phyloP scores from a whole-genome alignment of 257 asterid genomes.

The Solanum acaule region DNA sequence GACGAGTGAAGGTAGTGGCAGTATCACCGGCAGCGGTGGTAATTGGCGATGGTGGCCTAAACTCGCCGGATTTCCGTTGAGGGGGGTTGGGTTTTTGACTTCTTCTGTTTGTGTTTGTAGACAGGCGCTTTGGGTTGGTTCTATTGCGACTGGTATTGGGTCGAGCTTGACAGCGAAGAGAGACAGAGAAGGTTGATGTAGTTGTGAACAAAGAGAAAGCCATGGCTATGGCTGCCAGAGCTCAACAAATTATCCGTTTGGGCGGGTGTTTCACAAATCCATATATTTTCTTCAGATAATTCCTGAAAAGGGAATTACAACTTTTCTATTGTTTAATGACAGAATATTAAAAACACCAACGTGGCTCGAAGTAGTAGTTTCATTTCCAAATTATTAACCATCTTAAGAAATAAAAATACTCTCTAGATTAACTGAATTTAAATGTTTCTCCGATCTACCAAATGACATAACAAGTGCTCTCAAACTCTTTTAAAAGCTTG shows the following conservation, averaged over 20 bases:
- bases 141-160: slow-evolving; percentile 4
- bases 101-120: neutral
- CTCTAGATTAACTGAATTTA: neutral
- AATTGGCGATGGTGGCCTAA: slow-evolving; percentile 17
- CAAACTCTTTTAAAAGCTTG: no score
- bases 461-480: no score
- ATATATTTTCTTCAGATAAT: neutral
- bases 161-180: slow-evolving; percentile 10
- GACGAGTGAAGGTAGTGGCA: slow-evolving; percentile 74
- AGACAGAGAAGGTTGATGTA: slow-evolving; percentile 1
- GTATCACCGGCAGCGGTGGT: slow-evolving; percentile 48
- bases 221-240: slow-evolving; percentile 7
- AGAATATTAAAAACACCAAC: neutral
- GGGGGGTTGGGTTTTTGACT: slow-evolving; percentile 16
- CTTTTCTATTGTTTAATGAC: neutral
- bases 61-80: slow-evolving; percentile 26
- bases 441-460: no score
- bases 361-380: fast-evolving
- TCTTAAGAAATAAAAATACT: no score
- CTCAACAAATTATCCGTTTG: neutral
- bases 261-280: neutral
- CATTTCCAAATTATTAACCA: fast-evolving
- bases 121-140: slow-evolving; percentile 1
- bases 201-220: slow-evolving; percentile 1
- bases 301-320: neutral